Evolutionary conservation across 1,284 basidiomycete species (phyloP).

Genomic region (Ganoderma boninense): DNA sequence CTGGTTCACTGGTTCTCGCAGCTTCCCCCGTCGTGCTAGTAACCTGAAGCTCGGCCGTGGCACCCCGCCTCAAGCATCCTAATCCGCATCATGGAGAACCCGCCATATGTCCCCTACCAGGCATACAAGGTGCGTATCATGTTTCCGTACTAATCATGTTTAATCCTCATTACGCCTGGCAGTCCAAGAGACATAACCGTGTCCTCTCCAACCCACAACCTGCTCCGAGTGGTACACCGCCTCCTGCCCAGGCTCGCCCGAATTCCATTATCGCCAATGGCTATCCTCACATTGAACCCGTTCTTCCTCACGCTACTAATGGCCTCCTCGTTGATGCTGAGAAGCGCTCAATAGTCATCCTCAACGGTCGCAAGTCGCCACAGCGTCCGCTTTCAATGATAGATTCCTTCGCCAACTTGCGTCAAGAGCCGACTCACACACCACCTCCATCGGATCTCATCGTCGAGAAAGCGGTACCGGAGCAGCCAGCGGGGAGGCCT

Average conservation of each 20-base stretch:
- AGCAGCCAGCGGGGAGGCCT: background rate
- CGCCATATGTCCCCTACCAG: slow-evolving; percentile 68
- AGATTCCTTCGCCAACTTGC: slow-evolving; percentile 22
- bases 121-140: slow-evolving; percentile 67
- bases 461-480: background rate
- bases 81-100: slow-evolving; percentile 32
- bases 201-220: slow-evolving; percentile 52
- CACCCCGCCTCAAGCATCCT: slow-evolving; percentile 12
- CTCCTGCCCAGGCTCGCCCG: slow-evolving; percentile 33
- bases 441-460: background rate
- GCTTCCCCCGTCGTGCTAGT: slow-evolving; percentile 9
- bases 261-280: slow-evolving; percentile 32
- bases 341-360: slow-evolving; percentile 28
- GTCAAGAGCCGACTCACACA: slow-evolving; percentile 17
- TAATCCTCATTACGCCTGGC: slow-evolving; percentile 21
- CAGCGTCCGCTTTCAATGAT: slow-evolving; percentile 35
- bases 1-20: slow-evolving; percentile 31
- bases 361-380: slow-evolving; percentile 22
- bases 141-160: slow-evolving; percentile 2
- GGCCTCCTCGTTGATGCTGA: slow-evolving; percentile 27
- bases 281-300: slow-evolving; percentile 33
- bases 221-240: slow-evolving; percentile 43
- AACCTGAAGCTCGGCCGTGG: slow-evolving; percentile 3
- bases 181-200: slow-evolving; percentile 79
- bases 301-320: slow-evolving; percentile 25